Base-by-base conservation (phyloP, 139 green algal genomes). In the Chlorella sorokiniana region DNA sequence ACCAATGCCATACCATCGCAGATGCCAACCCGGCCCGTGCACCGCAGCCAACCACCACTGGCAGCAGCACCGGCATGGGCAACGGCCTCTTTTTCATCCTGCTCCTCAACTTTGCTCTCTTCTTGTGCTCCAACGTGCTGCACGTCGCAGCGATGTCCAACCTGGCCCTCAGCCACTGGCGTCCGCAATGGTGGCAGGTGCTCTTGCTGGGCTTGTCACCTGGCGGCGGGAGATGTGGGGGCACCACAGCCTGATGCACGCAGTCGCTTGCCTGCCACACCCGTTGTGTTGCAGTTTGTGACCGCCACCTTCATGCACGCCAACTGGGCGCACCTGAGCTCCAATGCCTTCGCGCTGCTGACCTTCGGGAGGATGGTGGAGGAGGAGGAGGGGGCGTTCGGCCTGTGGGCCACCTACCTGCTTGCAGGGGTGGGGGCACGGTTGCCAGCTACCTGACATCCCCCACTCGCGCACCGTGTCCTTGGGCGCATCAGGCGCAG, bases 301-400 rank as follows among this genome's bases (percentile, higher is more conserved):
- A 91, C 85, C 2, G 82, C 77, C 63, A 84, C 72, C 42, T 91
- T 91, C 72, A 73, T 71, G 41, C 88, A 91, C 75, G 87, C 83
- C 65, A 89, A 83, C 69, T 91, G 88, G 88, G 62, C 80, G 29
- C 88, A 91, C 67, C 68, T 91, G 0, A 69, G 20, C 37, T 79
- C 69, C 22, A 91, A 91, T 70, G 74, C 89, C 41, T 91, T 91
- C 41, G 78, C 83, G 18, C 86, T 91, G 37, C 83, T 90, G 1
- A 69, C 91, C 11, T 91, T 91, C 62, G 88, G 88, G 3, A 45
- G 84, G 29, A 88, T 90, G 75, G 86, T 91, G 20, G 88, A 91
- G 59, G 88, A 91, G 75, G 88, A 91, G 56, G 83, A 91, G 68
- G 88, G 88, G 22, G 72, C 64, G 1, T 52, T 91, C 20, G 88